Conservation (phyloP, 139 green algal species). For the Closterium sp. region DNA sequence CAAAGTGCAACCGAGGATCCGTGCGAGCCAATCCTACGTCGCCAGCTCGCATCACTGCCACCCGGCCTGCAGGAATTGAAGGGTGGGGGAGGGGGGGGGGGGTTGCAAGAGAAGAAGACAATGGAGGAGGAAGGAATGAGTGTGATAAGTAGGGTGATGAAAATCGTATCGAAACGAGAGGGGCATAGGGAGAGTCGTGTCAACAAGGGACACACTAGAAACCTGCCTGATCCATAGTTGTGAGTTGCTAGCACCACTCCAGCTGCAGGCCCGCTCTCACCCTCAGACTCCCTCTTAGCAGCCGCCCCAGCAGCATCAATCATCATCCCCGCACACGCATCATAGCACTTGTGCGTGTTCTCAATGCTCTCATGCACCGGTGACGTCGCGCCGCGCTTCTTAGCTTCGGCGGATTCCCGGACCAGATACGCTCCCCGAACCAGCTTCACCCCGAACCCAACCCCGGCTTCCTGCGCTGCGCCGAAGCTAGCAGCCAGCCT, state of each 20-base stretch:
- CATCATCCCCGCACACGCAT: constrained; percentile 41
- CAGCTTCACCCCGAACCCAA: constrained; percentile 46
- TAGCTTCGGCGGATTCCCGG: constrained; percentile 2
- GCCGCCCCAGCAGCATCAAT: neutral
- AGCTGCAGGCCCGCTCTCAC: neutral
- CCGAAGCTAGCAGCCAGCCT: constrained; percentile 8
- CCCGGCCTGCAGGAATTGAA: neutral
- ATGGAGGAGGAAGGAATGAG: neutral
- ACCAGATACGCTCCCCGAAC: constrained; percentile 46
- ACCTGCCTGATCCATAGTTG: constrained; percentile 37
- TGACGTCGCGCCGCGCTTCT: neutral
- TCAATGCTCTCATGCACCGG: constrained; percentile 30
- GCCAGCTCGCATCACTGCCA: neutral
- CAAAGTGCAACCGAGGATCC: constrained; percentile 41
- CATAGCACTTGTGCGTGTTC: constrained; percentile 38
- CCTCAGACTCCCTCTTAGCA: neutral
- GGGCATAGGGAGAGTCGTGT: too few species aligned
- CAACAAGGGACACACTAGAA: neutral
- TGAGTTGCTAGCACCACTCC: constrained; percentile 43
- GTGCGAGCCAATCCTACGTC: neutral
- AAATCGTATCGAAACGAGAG: too few species aligned
- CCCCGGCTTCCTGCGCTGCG: neutral
- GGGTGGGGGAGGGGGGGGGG: neutral
- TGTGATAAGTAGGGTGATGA: neutral
- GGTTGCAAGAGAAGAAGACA: too few species aligned